Conservation (phyloP, 805 yeast species). For the Saturnispora hagleri region DNA sequence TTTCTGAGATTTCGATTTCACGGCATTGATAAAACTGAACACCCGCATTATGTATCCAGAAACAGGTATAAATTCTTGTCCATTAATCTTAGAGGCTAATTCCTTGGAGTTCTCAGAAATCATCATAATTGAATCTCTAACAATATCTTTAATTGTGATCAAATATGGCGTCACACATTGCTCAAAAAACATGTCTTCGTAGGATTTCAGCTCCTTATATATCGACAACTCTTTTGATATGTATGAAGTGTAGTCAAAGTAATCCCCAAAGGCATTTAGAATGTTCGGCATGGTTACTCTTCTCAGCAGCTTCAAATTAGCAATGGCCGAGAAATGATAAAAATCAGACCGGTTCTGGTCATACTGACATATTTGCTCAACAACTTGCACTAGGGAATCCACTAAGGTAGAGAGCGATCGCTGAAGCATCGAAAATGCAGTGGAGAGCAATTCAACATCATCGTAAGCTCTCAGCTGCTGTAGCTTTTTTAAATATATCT, state of each 20-base stretch:
- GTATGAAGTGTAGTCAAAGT: slow-evolving; percentile 38
- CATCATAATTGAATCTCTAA: slow-evolving; percentile 31
- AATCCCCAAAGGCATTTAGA: slow-evolving; percentile 39
- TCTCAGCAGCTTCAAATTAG: slow-evolving; percentile 44
- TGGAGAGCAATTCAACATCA: slow-evolving; percentile 15
- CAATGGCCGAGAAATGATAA: slow-evolving; percentile 32
- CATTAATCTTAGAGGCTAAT: slow-evolving; percentile 33
- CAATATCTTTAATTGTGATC: slow-evolving; percentile 30
- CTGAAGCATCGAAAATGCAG: slow-evolving; percentile 28
- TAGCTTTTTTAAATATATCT: slow-evolving; percentile 27
- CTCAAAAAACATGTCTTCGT: slow-evolving; percentile 46
- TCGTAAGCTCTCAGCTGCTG: slow-evolving; percentile 15
- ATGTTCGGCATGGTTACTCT: slow-evolving; percentile 39
- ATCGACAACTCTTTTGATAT: slow-evolving; percentile 34
- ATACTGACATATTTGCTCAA: slow-evolving; percentile 10
- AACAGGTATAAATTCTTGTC: slow-evolving; percentile 10
- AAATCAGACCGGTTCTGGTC: slow-evolving; percentile 20
- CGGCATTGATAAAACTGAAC: slow-evolving; percentile 19
- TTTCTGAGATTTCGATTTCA: slow-evolving; percentile 20
- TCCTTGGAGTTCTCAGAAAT: slow-evolving; percentile 4
- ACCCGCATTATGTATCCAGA: slow-evolving; percentile 19
- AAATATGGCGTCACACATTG: slow-evolving; percentile 44
- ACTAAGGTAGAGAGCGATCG: slow-evolving; percentile 27
- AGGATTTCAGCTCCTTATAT: slow-evolving; percentile 34
- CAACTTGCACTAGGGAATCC: slow-evolving; percentile 38